Evolutionary conservation across 2,329 filamentous ascomycete genomes (phyloP).

Genomic region (Xylaria sp.): DNA sequence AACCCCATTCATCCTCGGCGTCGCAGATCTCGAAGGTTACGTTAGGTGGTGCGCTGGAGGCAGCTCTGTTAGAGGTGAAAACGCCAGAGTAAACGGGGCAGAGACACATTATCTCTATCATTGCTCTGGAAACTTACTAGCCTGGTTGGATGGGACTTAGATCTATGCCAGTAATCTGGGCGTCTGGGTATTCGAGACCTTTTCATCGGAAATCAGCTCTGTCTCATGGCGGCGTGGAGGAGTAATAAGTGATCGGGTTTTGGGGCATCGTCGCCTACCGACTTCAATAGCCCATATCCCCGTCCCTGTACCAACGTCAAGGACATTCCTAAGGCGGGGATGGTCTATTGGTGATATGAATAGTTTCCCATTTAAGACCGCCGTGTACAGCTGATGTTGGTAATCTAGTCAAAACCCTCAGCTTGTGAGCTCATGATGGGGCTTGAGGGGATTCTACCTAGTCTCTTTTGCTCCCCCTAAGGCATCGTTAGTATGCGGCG

Average conservation of each 20-base stretch:
- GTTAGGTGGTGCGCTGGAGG: constrained; percentile 39
- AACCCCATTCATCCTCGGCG: constrained; percentile 44
- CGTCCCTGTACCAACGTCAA: constrained; percentile 41
- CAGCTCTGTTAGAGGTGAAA: constrained; percentile 9
- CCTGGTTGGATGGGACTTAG: constrained; percentile 42
- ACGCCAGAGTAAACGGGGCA: not conserved
- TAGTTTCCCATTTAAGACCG: constrained; percentile 40
- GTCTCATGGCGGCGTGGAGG: not conserved
- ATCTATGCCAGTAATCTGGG: constrained; percentile 39
- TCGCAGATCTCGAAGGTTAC: constrained; percentile 45
- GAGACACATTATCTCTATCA: not conserved
- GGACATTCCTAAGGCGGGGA: constrained; percentile 28
- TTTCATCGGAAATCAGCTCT: constrained; percentile 8
- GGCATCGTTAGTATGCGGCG: not conserved
- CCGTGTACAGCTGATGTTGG: constrained; percentile 43
- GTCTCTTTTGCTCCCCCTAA: constrained; percentile 41
- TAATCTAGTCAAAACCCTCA: constrained; percentile 36
- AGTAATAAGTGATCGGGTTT: not conserved
- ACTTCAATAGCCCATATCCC: constrained; percentile 43
- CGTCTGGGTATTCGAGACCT: constrained; percentile 40
- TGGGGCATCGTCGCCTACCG: constrained; percentile 24
- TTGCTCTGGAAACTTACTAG: constrained; percentile 33
- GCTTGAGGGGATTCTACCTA: constrained; percentile 29
- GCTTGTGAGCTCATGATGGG: not conserved
- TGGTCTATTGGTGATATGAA: constrained; percentile 38